Conservation (phyloP, 202 grass and related monocot genomes). For the Saccharum hybrid region DNA sequence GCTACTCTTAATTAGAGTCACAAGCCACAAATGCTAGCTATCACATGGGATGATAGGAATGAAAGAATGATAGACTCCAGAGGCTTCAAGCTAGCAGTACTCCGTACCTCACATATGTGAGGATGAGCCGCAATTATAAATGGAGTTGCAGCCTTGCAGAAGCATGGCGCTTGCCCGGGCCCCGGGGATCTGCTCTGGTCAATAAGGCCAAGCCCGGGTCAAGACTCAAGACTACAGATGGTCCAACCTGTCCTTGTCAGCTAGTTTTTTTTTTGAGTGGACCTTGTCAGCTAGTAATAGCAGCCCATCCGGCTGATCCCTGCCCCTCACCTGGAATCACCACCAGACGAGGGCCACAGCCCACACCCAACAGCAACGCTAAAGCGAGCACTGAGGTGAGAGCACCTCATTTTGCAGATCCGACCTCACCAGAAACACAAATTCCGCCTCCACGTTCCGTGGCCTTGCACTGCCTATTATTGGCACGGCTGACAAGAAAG, state of each 20-base stretch:
- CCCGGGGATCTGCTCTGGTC: slow-evolving; percentile 2
- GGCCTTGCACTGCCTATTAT: not conserved
- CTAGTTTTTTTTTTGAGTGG: not conserved
- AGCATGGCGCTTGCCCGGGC: slow-evolving; percentile 4
- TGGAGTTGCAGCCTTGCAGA: slow-evolving; percentile 8
- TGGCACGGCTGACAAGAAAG: slow-evolving; percentile 1
- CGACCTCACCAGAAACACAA: slow-evolving; percentile 17
- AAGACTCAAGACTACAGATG: slow-evolving; percentile 38
- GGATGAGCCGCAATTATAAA: not conserved
- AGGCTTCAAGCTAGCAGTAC: not conserved
- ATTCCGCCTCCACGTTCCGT: not conserved
- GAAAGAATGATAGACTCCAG: too few relatives aligned
- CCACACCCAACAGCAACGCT: not conserved
- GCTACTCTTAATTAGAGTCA: not conserved
- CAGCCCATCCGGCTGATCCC: slow-evolving; percentile 30
- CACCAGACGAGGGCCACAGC: not conserved
- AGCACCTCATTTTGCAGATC: slow-evolving; percentile 39
- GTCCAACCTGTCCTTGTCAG: slow-evolving; percentile 45
- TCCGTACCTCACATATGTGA: not conserved
- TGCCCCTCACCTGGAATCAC: slow-evolving; percentile 35
- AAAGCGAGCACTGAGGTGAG: too few relatives aligned
- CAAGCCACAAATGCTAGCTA: not conserved
- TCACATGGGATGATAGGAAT: not conserved
- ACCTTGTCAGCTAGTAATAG: slow-evolving; percentile 36
- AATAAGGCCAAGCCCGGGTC: slow-evolving; percentile 34